Conservation (phyloP, 2,329 filamentous ascomycete genomes). For the Amylocarpus encephaloides region DNA sequence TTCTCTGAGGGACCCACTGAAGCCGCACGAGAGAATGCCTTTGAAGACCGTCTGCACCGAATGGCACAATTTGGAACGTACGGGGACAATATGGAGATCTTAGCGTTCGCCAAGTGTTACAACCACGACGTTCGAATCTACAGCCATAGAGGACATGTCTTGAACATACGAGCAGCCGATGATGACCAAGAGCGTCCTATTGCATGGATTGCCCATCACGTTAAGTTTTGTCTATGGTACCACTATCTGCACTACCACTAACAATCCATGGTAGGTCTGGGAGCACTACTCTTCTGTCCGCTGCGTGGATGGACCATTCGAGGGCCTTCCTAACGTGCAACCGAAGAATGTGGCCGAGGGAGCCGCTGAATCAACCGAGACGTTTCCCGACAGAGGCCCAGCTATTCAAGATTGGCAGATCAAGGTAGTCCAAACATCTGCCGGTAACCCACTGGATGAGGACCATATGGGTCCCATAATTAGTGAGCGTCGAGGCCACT, state of each 20-base stretch:
- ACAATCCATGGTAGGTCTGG: conserved; percentile 41
- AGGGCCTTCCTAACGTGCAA: conserved; percentile 44
- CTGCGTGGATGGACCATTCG: conserved; percentile 51
- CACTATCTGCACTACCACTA: conserved; percentile 3
- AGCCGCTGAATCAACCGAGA: conserved; percentile 33
- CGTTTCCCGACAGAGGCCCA: conserved; percentile 33
- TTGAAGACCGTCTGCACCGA: conserved; percentile 48
- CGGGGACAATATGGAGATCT: conserved; percentile 62
- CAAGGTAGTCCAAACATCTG: conserved; percentile 43
- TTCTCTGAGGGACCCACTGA: conserved; percentile 43
- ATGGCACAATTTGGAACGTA: conserved; percentile 57
- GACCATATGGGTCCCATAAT: conserved; percentile 46
- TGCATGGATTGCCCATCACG: conserved; percentile 57
- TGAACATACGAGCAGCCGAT: conserved; percentile 40
- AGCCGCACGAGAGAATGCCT: conserved; percentile 46
- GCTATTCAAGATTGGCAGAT: conserved; percentile 49
- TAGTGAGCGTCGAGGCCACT: conserved; percentile 51
- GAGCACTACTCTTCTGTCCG: conserved; percentile 64
- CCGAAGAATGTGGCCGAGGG: conserved; percentile 9
- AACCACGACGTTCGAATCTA: conserved; percentile 58
- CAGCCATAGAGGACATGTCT: conserved; percentile 41
- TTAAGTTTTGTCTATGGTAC: conserved; percentile 37
- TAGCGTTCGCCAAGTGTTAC: conserved; percentile 57
- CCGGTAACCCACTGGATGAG: conserved; percentile 45
- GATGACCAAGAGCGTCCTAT: conserved; percentile 30